phyloP scores from a whole-genome alignment of 2,329 filamentous ascomycete genomes.

The Sporothrix variecibatus region DNA sequence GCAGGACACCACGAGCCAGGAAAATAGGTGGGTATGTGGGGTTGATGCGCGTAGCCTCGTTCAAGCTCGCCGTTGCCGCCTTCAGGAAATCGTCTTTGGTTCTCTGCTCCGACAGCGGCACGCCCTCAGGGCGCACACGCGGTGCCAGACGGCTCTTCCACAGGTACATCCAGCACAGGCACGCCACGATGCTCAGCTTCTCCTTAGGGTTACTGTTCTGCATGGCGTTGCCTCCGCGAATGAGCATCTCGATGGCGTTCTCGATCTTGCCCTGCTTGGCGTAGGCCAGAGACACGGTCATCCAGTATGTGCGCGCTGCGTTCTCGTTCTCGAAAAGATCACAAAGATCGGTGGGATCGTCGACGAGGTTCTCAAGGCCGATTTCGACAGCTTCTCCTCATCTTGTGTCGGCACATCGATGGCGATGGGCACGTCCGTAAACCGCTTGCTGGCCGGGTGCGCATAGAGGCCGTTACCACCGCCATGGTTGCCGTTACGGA shows the following conservation, averaged over 20 bases:
- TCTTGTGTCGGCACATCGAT: constrained; percentile 69
- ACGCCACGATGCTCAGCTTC: constrained; percentile 79
- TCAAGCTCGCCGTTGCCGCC: constrained; percentile 84
- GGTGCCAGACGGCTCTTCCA: constrained; percentile 83
- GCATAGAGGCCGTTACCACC: constrained; percentile 45
- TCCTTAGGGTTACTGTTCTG: constrained; percentile 75
- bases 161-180: constrained; percentile 87
- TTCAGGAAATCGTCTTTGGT: constrained; percentile 94
- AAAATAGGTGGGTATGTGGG: constrained; percentile 89
- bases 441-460: constrained; percentile 55
- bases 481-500: constrained; percentile 49
- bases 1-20: constrained; percentile 85
- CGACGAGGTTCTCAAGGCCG: constrained; percentile 84
- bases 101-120: constrained; percentile 69
- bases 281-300: constrained; percentile 95
- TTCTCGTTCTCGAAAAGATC: constrained; percentile 93
- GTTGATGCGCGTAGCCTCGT: constrained; percentile 93
- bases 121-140: constrained; percentile 62
- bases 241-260: constrained; percentile 72
- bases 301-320: constrained; percentile 91
- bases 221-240: constrained; percentile 71
- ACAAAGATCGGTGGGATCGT: constrained; percentile 93
- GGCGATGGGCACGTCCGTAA: constrained; percentile 64
- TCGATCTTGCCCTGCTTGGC: constrained; percentile 94
- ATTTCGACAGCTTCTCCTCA: constrained; percentile 84